Conservation (phyloP, 495 filamentous ascomycete genomes). For the Lichina pygmaea region DNA sequence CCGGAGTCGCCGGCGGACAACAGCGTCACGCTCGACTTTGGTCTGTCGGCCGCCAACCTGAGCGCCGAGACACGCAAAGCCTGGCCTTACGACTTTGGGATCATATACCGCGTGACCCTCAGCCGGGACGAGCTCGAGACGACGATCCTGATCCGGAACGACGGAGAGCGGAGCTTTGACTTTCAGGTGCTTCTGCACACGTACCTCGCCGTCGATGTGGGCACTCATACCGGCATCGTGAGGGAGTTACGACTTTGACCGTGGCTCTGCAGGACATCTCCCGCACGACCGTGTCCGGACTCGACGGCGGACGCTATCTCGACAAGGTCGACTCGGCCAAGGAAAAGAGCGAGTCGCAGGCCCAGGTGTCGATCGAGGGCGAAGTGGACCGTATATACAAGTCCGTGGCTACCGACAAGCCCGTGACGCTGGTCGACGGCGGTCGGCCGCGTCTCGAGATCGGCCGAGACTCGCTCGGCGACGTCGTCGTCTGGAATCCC, state of each 20-base stretch:
- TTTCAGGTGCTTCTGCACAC: slow-evolving; percentile 84
- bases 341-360: slow-evolving; percentile 24
- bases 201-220: slow-evolving; percentile 57
- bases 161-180: slow-evolving; percentile 53
- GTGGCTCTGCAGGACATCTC: slow-evolving; percentile 22
- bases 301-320: slow-evolving; percentile 28
- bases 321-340: slow-evolving; percentile 47
- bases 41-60: slow-evolving; percentile 46
- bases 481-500: slow-evolving; percentile 95
- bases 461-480: slow-evolving; percentile 49
- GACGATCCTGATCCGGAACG: slow-evolving; percentile 65
- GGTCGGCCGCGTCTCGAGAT: slow-evolving; percentile 39
- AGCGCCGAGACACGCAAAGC: slow-evolving; percentile 29
- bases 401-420: slow-evolving; percentile 15
- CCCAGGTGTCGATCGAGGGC: slow-evolving; percentile 29
- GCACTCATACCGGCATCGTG: slow-evolving; percentile 6
- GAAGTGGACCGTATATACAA: slow-evolving; percentile 67
- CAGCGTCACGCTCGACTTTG: slow-evolving; percentile 80
- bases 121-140: slow-evolving; percentile 49
- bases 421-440: slow-evolving; percentile 28
- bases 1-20: slow-evolving; percentile 19
- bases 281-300: not conserved
- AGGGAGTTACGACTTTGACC: not conserved
- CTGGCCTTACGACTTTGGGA: slow-evolving; percentile 65
- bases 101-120: slow-evolving; percentile 82